Percentiles rank a stretch among this genome's conserved stretches.
Conservation (phyloP, 1,284 basidiomycete species). For the Ustilago bromivora region DNA sequence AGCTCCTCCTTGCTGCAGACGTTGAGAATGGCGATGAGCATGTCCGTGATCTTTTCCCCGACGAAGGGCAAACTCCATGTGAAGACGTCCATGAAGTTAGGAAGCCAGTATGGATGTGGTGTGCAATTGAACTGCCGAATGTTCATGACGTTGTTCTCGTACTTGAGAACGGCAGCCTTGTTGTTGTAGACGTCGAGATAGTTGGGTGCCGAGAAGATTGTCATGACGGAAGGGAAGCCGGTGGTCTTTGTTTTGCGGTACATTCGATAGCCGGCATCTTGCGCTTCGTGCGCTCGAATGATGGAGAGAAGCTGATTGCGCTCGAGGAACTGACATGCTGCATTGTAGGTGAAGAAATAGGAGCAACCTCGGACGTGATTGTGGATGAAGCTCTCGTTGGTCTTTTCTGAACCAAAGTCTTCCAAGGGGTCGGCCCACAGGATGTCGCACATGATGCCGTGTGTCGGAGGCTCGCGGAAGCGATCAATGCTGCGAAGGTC, state of each 20-base stretch:
- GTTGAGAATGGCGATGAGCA: constrained; percentile 93
- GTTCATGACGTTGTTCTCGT: constrained; percentile 96
- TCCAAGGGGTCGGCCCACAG: constrained; percentile 95
- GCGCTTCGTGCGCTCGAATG: constrained; percentile 93
- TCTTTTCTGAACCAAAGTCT: constrained; percentile 92
- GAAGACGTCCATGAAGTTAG: constrained; percentile 99
- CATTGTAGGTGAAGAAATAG: constrained; percentile 93
- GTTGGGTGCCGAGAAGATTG: constrained; percentile 92
- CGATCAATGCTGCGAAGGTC: constrained; percentile 91
- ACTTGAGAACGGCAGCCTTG: constrained; percentile 95
- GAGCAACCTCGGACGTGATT: constrained; percentile 95
- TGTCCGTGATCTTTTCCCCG: constrained; percentile 96
- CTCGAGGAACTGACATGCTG: constrained; percentile 92
- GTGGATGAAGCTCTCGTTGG: constrained; percentile 84
- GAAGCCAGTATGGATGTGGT: constrained; percentile 94
- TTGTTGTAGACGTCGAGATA: constrained; percentile 97
- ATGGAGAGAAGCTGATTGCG: constrained; percentile 93
- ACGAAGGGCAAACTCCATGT: constrained; percentile 99
- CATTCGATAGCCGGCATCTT: constrained; percentile 92
- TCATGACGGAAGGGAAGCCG: constrained; percentile 91
- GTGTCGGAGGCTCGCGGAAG: constrained; percentile 93
- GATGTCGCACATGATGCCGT: constrained; percentile 94
- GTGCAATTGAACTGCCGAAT: constrained; percentile 94
- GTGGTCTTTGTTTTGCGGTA: constrained; percentile 96
- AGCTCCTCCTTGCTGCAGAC: constrained; percentile 94